Conservation (phyloP, 2,329 filamentous ascomycete species). For the Sclerotinia glacialis region DNA sequence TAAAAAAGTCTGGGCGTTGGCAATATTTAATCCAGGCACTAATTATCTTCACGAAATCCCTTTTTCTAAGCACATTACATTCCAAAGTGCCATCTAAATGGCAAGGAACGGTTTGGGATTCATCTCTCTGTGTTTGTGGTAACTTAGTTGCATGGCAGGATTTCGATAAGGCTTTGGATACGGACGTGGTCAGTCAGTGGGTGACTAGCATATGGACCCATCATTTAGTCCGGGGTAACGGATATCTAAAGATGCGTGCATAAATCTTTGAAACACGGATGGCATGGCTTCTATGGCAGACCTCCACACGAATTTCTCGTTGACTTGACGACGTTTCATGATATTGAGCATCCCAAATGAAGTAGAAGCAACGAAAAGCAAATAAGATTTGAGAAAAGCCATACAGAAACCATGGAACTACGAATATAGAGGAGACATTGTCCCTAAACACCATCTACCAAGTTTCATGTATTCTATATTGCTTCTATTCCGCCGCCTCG, state of each 20-base stretch:
- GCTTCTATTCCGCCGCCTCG: neutral
- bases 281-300: neutral
- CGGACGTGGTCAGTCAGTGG: neutral
- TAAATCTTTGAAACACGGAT: neutral
- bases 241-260: neutral
- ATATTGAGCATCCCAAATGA: neutral
- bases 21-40: neutral
- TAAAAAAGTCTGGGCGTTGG: neutral
- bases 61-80: neutral
- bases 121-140: too few relatives aligned
- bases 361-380: neutral
- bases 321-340: constrained; percentile 3
- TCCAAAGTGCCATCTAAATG: neutral
- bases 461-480: neutral
- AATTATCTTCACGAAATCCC: neutral
- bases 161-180: neutral
- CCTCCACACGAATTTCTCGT: neutral
- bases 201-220: neutral
- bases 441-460: neutral
- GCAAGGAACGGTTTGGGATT: neutral
- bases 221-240: neutral
- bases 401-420: neutral
- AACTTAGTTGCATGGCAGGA: neutral
- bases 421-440: neutral
- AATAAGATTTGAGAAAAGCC: neutral